A percentile compares a stretch with the other conserved stretches of the same genome.
These are phyloP conservation scores for Teunomyces barrocoloradensis DNA, from an alignment of 805 yeast genomes.

Conservation along the genomic window DNA sequence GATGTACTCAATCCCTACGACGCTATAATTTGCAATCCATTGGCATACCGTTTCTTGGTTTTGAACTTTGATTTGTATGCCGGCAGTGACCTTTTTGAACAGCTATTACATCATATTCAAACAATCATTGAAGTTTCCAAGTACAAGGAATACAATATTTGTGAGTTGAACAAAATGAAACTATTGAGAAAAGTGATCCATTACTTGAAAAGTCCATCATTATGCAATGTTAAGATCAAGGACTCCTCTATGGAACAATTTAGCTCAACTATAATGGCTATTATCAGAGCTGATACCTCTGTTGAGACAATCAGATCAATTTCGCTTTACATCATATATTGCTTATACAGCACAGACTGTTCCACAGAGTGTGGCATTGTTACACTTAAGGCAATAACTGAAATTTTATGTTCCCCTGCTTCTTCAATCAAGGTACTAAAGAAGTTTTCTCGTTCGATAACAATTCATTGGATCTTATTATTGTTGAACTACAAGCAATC, in stretches of 20 bases:
- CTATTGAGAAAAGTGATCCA: conserved; percentile 47
- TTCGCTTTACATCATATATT: conserved; percentile 45
- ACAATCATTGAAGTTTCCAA: conserved; percentile 48
- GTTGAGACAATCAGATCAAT: conserved; percentile 55
- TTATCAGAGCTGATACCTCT: conserved; percentile 42
- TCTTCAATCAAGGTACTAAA: conserved; percentile 38
- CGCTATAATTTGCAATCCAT: conserved; percentile 54
- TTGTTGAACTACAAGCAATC: conserved; percentile 41
- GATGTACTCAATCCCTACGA: conserved; percentile 48
- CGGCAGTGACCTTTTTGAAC: conserved; percentile 55
- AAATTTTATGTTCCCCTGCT: conserved; percentile 39
- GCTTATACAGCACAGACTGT: conserved; percentile 45
- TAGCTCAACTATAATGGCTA: conserved; percentile 17
- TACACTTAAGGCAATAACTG: conserved; percentile 31
- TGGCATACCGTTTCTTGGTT: conserved; percentile 50
- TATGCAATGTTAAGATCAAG: conserved; percentile 5
- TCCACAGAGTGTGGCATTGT: conserved; percentile 35
- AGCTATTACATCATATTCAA: conserved; percentile 56
- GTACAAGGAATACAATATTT: conserved; percentile 48
- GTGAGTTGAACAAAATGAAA: conserved; percentile 53
- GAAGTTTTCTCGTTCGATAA: conserved; percentile 50
- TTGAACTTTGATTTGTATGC: conserved; percentile 63
- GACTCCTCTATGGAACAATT: conserved; percentile 16
- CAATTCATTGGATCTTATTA: conserved; percentile 64
- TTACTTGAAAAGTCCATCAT: conserved; percentile 38